Base-by-base conservation (phyloP, 441 rosid species). In the Croton setiger region DNA sequence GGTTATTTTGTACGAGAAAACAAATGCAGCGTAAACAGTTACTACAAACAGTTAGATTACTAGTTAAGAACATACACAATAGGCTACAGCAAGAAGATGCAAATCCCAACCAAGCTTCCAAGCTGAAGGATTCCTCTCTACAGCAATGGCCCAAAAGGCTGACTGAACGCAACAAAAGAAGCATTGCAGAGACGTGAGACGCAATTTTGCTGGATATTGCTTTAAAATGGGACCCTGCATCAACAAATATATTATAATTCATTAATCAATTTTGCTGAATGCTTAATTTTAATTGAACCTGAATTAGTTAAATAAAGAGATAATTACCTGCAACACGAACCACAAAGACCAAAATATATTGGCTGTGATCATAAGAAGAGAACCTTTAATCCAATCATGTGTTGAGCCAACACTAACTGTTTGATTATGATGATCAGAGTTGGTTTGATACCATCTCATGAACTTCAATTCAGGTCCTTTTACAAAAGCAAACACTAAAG, bases 31-130 rank as follows among this genome's bases (percentile, higher is more conserved):
- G n/a, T n/a, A n/a, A n/a, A n/a, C n/a, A n/a, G n/a, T n/a, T n/a
- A n/a, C n/a, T n/a, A n/a, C n/a, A n/a, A n/a, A n/a, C n/a, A n/a
- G n/a, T n/a, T n/a, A n/a, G n/a, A n/a, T n/a, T n/a, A n/a, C n/a
- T n/a, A n/a, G 49, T 35, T 23, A 20, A 63, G 31, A 14, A 71
- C 79, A 21, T 86, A 89, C 90, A 57, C 96, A 88, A 59, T 90
- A 90, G 72, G 75, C 88, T 15, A 88, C 83, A 18, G 96, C 79
- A 7, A 88, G 69, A 74, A 90, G 90, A 54, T 83, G 82, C 64
- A 80, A 53, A 75, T 85, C 86, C 82, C 88, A 88, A 15, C 80
- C 79, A 62, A 86, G 86, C 76, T 83, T 90, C 98, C 96, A 93
- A 14, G 82, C 86, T 0, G 85, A 78, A 39, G 87, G 84, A 56